Base-by-base conservation (phyloP, 257 asterid genomes). In the Agastache rugosa region DNA sequence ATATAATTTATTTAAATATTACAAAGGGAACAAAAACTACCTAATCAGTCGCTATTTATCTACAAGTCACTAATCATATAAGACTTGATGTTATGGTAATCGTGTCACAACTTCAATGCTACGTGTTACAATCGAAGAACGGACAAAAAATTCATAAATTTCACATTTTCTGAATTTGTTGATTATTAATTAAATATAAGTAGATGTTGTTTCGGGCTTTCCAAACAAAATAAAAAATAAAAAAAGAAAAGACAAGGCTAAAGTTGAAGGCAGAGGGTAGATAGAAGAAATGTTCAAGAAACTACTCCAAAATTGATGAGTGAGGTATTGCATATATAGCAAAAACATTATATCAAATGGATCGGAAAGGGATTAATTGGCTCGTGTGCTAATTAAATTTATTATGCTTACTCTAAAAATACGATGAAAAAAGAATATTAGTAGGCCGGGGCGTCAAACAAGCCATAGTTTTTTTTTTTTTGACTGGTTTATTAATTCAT, bases 101-200 rank as follows among this genome's bases (percentile, higher is more conserved):
- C 55, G 80, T 59, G 58, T 23, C 80, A 68, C 75, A 20, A 60
- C 65, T 59, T 68, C 23, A 76, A 60, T 69, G 71, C 23, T 17
- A 59, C n/a, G 12, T 69, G 20, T 31, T 42, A 29, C 17, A 60
- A 12, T 62, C 53, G 34, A 25, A 14, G 39, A 25, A 47, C 42
- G 42, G 42, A 37, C 42, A 37, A 7, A 37, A 37, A 0, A 37
- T 6, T 37, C 11, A 37, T 37, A 37, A 7, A 7, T 7, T 37
- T 37, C 11, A 5, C 10, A 37, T 37, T 37, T 35, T 31, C 37
- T 5, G 3, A 6, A 31, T 31, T 31, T 31, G 7, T 31, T 31
- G 37, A 31, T 31, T 31, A 31, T 4, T 27, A 27, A 27, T 27
- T 5, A 31, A 5, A 31, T 31, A 6, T 31, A 3, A 31, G 19